Conservation (phyloP, 768 basidiomycete genomes). For the Hypholoma fasciculare region DNA sequence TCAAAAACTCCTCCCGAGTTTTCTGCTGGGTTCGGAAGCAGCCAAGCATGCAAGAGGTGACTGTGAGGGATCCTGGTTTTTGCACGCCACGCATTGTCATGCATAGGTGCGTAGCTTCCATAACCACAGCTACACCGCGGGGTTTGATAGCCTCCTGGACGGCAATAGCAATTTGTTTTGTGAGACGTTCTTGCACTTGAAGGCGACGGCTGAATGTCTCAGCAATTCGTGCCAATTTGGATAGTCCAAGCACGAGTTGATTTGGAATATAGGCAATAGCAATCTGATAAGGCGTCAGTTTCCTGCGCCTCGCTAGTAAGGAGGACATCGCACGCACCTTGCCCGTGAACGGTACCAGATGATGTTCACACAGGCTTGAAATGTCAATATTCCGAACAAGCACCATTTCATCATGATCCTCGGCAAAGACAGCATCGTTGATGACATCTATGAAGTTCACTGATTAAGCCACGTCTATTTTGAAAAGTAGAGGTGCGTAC, state of each 20-base stretch:
- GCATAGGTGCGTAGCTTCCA: slow-evolving; percentile 98
- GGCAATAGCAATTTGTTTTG: slow-evolving; percentile 97
- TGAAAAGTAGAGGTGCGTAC: slow-evolving; percentile 40
- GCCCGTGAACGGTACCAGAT: slow-evolving; percentile 96
- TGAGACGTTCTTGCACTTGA: slow-evolving; percentile 97
- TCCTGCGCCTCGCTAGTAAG: slow-evolving; percentile 18
- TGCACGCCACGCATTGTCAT: slow-evolving; percentile 99
- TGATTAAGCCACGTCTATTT: slow-evolving; percentile 11
- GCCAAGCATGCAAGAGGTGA: slow-evolving; percentile 97
- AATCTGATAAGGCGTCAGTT: slow-evolving; percentile 51
- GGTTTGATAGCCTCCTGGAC: slow-evolving; percentile 98
- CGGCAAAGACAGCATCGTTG: slow-evolving; percentile 96
- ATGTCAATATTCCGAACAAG: slow-evolving; percentile 97
- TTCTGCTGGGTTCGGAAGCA: slow-evolving; percentile 99
- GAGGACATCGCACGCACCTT: slow-evolving; percentile 58
- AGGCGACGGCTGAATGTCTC: slow-evolving; percentile 95
- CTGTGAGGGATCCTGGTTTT: slow-evolving; percentile 94
- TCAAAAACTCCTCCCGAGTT: slow-evolving; percentile 95
- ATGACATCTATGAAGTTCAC: slow-evolving; percentile 75
- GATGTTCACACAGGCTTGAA: slow-evolving; percentile 97
- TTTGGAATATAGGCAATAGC: slow-evolving; percentile 99
- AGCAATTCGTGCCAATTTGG: slow-evolving; percentile 95
- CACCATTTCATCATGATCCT: slow-evolving; percentile 99
- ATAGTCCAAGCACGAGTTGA: slow-evolving; percentile 89
- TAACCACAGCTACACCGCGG: slow-evolving; percentile 96